Conservation (phyloP, 2,329 filamentous ascomycete genomes). For the Pseudocercospora fuligena region DNA sequence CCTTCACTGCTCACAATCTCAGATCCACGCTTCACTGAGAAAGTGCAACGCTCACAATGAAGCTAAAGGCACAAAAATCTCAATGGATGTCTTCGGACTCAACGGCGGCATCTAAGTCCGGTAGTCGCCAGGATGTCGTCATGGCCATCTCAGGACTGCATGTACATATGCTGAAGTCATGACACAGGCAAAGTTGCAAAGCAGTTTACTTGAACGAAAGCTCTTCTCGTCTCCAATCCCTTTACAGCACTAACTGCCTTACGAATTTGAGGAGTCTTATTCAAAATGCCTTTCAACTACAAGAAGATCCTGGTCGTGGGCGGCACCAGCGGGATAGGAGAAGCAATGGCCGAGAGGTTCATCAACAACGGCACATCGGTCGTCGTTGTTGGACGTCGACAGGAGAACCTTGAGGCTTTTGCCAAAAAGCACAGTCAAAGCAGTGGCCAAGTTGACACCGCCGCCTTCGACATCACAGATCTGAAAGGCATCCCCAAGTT, state of each 20-base stretch:
- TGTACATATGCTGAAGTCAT: not conserved
- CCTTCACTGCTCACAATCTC: not conserved
- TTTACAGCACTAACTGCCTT: too few species aligned
- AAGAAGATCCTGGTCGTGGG: conserved; percentile 60
- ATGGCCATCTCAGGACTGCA: not conserved
- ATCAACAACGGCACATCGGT: conserved; percentile 54
- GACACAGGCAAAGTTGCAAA: not conserved
- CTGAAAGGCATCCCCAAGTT: conserved; percentile 54
- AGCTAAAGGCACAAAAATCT: not conserved
- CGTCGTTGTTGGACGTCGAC: conserved; percentile 56
- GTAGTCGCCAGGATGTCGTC: conserved; percentile 3
- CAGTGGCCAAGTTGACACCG: conserved; percentile 51
- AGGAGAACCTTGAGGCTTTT: conserved; percentile 57
- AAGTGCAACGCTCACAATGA: not conserved
- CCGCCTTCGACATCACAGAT: conserved; percentile 57
- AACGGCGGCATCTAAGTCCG: not conserved
- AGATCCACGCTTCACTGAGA: not conserved
- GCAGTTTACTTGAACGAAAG: not conserved
- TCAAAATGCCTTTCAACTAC: conserved; percentile 51
- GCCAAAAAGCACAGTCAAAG: conserved; percentile 53
- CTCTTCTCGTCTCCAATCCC: not conserved
- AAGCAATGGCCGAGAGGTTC: conserved; percentile 55
- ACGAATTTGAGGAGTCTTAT: too few species aligned
- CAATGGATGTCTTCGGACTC: not conserved
- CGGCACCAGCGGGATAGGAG: conserved; percentile 58